Evolutionary conservation across 2,329 filamentous ascomycete genomes (phyloP).

Genomic region (Hymenoscyphus repandus): DNA sequence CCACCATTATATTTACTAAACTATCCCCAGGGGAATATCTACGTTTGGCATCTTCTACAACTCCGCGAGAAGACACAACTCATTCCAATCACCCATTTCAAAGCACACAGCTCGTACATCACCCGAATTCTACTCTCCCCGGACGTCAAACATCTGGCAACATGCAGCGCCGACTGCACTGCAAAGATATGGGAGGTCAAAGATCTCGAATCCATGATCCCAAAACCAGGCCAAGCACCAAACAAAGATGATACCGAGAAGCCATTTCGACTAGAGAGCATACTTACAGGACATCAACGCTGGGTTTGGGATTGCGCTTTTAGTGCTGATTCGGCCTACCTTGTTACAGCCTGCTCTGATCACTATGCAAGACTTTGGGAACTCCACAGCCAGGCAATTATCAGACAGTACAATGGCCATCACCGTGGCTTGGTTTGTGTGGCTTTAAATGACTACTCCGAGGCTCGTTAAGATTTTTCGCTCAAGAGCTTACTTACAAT

Average conservation of each 20-base stretch:
- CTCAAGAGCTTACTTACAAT: too few relatives aligned
- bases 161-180: constrained; percentile 71
- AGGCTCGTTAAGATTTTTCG: constrained; percentile 18
- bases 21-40: constrained; percentile 74
- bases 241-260: constrained; percentile 37
- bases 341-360: constrained; percentile 70
- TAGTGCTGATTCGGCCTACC: constrained; percentile 66
- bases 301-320: constrained; percentile 81
- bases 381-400: constrained; percentile 62
- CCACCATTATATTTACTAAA: constrained; percentile 12
- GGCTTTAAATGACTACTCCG: constrained; percentile 59
- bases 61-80: constrained; percentile 60
- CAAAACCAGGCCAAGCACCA: constrained; percentile 22
- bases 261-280: constrained; percentile 62
- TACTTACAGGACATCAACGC: constrained; percentile 65
- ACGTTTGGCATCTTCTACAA: constrained; percentile 92
- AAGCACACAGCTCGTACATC: constrained; percentile 68
- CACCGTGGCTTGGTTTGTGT: constrained; percentile 66
- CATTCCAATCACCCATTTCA: constrained; percentile 66
- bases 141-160: constrained; percentile 69
- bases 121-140: constrained; percentile 69
- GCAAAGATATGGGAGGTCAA: constrained; percentile 92
- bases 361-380: constrained; percentile 73
- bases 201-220: constrained; percentile 54
- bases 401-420: constrained; percentile 71